Evolutionary conservation across 257 asterid species (phyloP).

Genomic region (Salvia hispanica): DNA sequence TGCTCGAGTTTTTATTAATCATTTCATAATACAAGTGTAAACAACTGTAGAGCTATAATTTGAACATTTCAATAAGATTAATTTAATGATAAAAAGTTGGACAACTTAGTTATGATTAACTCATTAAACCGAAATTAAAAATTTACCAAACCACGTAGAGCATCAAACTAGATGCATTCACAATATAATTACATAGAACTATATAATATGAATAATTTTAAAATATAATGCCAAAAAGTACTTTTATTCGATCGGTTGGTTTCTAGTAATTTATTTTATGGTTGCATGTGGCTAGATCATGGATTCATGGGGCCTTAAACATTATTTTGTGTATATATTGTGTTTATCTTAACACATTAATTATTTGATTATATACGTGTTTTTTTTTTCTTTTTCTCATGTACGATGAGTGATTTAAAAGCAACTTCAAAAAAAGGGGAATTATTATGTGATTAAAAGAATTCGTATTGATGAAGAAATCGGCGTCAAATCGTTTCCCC

Average conservation of each 20-base stretch:
- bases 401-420: constrained; percentile 39
- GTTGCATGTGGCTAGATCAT: too few species aligned
- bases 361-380: constrained; percentile 16
- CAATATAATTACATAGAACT: too few species aligned
- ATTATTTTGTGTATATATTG: constrained; percentile 36
- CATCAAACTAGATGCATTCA: not conserved
- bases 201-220: too few species aligned
- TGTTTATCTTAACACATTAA: constrained; percentile 29
- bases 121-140: too few species aligned
- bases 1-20: too few species aligned
- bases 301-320: constrained; percentile 14
- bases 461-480: constrained; percentile 26
- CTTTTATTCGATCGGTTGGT: not conserved
- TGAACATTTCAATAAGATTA: too few species aligned
- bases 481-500: constrained; percentile 23
- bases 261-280: not conserved
- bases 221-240: too few species aligned
- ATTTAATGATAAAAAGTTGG: too few species aligned
- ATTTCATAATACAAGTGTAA: too few species aligned
- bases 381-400: constrained; percentile 26
- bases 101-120: too few species aligned
- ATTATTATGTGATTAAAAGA: not conserved
- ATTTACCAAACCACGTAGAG: too few species aligned
- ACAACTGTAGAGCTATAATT: too few species aligned
- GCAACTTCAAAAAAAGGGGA: constrained; percentile 32